Base-by-base conservation (phyloP, 768 basidiomycete species). In the Russula olivacea region DNA sequence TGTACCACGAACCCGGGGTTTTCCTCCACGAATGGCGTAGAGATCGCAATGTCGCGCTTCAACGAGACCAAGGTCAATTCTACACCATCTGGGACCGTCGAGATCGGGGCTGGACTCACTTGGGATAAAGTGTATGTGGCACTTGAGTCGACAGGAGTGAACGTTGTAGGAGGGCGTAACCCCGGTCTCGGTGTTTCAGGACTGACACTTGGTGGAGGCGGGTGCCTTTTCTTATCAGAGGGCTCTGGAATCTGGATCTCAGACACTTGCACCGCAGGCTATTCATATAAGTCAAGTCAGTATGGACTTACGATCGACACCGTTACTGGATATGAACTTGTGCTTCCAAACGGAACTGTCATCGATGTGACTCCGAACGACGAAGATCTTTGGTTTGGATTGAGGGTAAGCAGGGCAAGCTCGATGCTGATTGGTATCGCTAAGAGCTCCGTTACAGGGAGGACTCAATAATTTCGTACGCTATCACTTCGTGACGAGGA, bases 291-390 rank as follows among this genome's bases (percentile, higher is more conserved):
- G 60, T 72, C 70, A 7, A 75, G 71, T 56, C 70, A 71, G 55
- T 70, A 70, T 59, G 74, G 76, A 10, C 59, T 76, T 11, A 69
- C 70, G 2, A 65, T 76, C 40, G 76, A 77, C 65, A 76, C 74
- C 55, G 54, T 77, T 32, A 61, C 53, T 15, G 67, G 52, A 32
- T 69, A 67, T 15, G 56, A 72, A 55, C 61, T 76, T 17, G 73
- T 75, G 17, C 55, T 72, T 1, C 74, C 75, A 9, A 68, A 69
- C 47, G 76, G 76, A 4, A 58, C 58, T 1, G 53, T 61, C 14
- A 51, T 23, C 15, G 30, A 45, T 6, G 57, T 62, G 17, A 66
- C 65, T 7, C 15, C 57, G 12, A 25, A 59, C 2, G 47, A 64
- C 6, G 14, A 21, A 1, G 63, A 64, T 52, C 53, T 64, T 12